phyloP scores from a whole-genome alignment of 176 grass and related monocot genomes.

The Aegilops bicornis region DNA sequence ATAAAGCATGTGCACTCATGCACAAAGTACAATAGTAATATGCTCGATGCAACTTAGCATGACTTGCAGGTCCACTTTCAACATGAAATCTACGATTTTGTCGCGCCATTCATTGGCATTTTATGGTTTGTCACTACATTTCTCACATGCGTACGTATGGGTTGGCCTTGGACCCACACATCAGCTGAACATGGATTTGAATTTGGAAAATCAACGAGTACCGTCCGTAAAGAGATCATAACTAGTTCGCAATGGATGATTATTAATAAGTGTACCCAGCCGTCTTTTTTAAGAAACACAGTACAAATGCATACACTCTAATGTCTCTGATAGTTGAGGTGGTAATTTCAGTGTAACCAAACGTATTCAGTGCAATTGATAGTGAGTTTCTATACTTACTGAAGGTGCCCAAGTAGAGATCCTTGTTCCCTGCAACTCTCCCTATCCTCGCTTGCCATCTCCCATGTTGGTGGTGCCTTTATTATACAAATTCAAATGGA shows the following conservation, averaged over 20 bases:
- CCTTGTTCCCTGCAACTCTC: constrained; percentile 87
- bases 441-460: constrained; percentile 91
- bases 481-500: constrained; percentile 1
- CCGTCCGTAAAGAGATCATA: background rate
- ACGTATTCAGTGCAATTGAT: too few relatives aligned
- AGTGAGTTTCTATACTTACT: constrained; percentile 34
- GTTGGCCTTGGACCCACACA: background rate
- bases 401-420: constrained; percentile 84
- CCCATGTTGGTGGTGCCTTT: constrained; percentile 84
- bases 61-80: constrained; percentile 28
- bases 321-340: background rate
- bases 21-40: background rate
- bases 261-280: too few relatives aligned
- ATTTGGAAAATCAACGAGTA: background rate
- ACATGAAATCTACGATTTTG: background rate
- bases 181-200: background rate
- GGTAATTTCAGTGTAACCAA: background rate
- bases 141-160: background rate
- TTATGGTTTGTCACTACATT: background rate
- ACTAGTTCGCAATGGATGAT: too few relatives aligned
- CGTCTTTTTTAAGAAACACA: too few relatives aligned
- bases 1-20: constrained; percentile 23
- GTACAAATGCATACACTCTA: too few relatives aligned
- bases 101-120: background rate
- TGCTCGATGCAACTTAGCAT: constrained; percentile 29